A percentile compares a stretch with the other conserved stretches of the same genome.
phyloP scores from a whole-genome alignment of 495 filamentous ascomycete genomes.

The Ramalina intermedia region DNA sequence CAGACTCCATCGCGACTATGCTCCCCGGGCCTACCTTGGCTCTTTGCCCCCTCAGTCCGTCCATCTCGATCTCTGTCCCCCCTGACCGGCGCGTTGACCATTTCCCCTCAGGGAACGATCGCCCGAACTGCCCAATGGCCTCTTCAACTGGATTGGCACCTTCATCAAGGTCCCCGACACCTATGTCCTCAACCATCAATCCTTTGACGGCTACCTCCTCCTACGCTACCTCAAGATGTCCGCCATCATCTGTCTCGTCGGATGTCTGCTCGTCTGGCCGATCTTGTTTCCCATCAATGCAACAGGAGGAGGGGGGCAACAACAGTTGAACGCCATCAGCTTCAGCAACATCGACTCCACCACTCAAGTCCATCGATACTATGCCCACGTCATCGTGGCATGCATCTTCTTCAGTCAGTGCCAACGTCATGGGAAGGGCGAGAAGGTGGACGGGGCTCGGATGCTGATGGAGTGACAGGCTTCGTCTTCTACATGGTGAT shows the following conservation, averaged over 20 bases:
- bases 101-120: slow-evolving; percentile 44
- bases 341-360: slow-evolving; percentile 54
- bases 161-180: slow-evolving; percentile 73
- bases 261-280: slow-evolving; percentile 69
- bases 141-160: slow-evolving; percentile 58
- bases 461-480: slow-evolving; percentile 21
- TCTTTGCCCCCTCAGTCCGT: slow-evolving; percentile 46
- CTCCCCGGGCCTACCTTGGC: slow-evolving; percentile 76
- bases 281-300: slow-evolving; percentile 76
- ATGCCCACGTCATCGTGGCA: slow-evolving; percentile 57
- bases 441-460: not conserved
- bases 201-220: slow-evolving; percentile 78
- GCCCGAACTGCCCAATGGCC: slow-evolving; percentile 49
- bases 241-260: slow-evolving; percentile 60
- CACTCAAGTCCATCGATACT: slow-evolving; percentile 44
- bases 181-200: slow-evolving; percentile 77
- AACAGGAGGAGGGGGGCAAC: slow-evolving; percentile 46
- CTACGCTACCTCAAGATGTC: slow-evolving; percentile 70
- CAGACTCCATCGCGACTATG: slow-evolving; percentile 63
- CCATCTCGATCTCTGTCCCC: not conserved
- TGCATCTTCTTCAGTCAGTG: slow-evolving; percentile 59
- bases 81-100: not conserved
- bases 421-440: not conserved
- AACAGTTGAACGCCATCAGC: slow-evolving; percentile 63
- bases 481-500: slow-evolving; percentile 84